phyloP scores from a whole-genome alignment of 2,329 filamentous ascomycete species.

The Colletotrichum liriopes region DNA sequence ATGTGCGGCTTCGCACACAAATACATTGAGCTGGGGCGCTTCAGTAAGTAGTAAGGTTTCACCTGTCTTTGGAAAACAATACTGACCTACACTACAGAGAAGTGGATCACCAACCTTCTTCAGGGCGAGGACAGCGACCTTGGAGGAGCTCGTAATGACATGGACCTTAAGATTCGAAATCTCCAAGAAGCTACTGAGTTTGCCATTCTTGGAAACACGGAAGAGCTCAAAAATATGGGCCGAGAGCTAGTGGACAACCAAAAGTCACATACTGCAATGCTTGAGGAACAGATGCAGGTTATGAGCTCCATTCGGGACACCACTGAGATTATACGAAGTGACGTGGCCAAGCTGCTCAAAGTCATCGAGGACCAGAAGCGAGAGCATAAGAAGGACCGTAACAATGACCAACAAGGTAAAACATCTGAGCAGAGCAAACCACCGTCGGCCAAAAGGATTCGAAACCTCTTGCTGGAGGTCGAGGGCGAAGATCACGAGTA shows the following conservation, averaged over 20 bases:
- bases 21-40: slow-evolving; percentile 53
- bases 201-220: slow-evolving; percentile 52
- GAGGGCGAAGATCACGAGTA: slow-evolving; percentile 48
- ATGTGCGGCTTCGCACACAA: slow-evolving; percentile 54
- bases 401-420: slow-evolving; percentile 33
- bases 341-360: slow-evolving; percentile 49
- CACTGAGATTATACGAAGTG: slow-evolving; percentile 48
- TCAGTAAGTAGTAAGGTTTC: slow-evolving; percentile 45
- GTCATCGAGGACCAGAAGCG: slow-evolving; percentile 45
- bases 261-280: slow-evolving; percentile 46
- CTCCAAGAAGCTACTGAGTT: slow-evolving; percentile 53
- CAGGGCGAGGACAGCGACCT: slow-evolving; percentile 52
- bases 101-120: slow-evolving; percentile 51
- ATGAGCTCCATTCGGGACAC: slow-evolving; percentile 48
- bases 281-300: slow-evolving; percentile 47
- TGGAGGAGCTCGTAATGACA: slow-evolving; percentile 48
- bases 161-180: slow-evolving; percentile 49
- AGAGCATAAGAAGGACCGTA: slow-evolving; percentile 8
- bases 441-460: slow-evolving; percentile 44
- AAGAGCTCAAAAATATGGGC: slow-evolving; percentile 50
- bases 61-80: neutral
- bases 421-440: slow-evolving; percentile 43
- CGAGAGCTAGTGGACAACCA: slow-evolving; percentile 49
- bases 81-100: slow-evolving; percentile 43
- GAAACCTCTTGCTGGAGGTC: slow-evolving; percentile 46